Base-by-base conservation (phyloP, 176 grass and related monocot species). In the Aegilops tauschii region DNA sequence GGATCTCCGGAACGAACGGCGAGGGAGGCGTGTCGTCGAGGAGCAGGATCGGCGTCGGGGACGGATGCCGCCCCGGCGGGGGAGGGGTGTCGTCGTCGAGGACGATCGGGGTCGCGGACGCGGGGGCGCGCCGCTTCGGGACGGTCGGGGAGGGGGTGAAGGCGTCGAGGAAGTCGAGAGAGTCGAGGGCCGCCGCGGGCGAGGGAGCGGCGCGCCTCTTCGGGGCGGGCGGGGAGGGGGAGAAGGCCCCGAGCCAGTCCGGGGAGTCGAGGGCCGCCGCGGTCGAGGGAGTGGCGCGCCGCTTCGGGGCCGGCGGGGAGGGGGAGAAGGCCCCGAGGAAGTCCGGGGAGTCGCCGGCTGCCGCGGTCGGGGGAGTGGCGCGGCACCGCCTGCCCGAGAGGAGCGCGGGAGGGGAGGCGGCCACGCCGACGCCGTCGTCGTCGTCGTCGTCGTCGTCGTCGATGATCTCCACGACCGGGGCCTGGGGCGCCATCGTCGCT, bases 41-140 rank as follows among this genome's bases (percentile, higher is more conserved):
- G 27, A 91, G 59, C 25, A 77, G 32, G 63, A 78, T 28, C 12
- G 85, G 69, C 73, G 44, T 31, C 35, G 23, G 64, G 16, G 65
- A 44, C 27, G 29, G 42, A 44, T 9, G 80, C 67, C 61, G 69
- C 81, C 80, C 91, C 45, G 85, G 88, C 59, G 84, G 84, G 4
- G 91, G 81, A 14, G 89, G 84, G 37, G 78, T 80, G 84, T 83
- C 90, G 71, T 77, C 74, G 70, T 88, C 93, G 27, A 90, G 80
- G 64, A 61, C 11, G 77, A 91, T 66, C 23, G 81, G 36, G 21
- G 47, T 37, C 58, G 32, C 72, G 14, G 32, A 63, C 7, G 54
- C 17, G 52, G 52, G 0, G 5, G 54, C 67, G 49, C 40, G 65
- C n/a, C 66, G 52, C 74, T 73, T 88, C 17, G 61, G 61, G 31